These are phyloP conservation scores for Exophiala spinifera DNA, from an alignment of 2,329 filamentous ascomycete species.

Conservation along the genomic window DNA sequence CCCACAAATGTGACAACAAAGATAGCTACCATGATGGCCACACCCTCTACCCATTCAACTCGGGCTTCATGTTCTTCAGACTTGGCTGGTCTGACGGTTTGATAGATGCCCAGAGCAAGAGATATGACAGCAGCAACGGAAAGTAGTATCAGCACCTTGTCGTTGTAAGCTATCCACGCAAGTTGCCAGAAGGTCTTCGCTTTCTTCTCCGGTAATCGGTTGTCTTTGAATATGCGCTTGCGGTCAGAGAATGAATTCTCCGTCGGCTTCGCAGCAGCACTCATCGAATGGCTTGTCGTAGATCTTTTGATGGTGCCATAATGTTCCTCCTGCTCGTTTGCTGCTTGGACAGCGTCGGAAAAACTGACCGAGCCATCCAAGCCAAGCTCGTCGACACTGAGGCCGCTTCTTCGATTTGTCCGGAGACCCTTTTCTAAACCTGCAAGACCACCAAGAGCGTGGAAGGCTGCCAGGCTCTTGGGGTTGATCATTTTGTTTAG, in stretches of 20 bases:
- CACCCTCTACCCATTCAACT: slow-evolving; percentile 78
- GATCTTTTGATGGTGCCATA: slow-evolving; percentile 25
- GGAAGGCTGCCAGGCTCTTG: slow-evolving; percentile 71
- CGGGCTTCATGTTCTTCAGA: slow-evolving; percentile 41
- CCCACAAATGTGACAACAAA: slow-evolving; percentile 72
- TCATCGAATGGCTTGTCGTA: slow-evolving; percentile 21
- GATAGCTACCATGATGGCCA: slow-evolving; percentile 75
- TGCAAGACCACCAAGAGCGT: slow-evolving; percentile 68
- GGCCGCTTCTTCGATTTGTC: slow-evolving; percentile 61
- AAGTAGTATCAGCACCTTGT: slow-evolving; percentile 69
- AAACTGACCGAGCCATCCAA: slow-evolving; percentile 66
- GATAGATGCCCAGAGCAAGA: slow-evolving; percentile 67
- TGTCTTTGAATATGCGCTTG: slow-evolving; percentile 66
- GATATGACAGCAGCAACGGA: slow-evolving; percentile 67
- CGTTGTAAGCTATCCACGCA: slow-evolving; percentile 74
- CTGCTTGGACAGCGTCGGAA: slow-evolving; percentile 54
- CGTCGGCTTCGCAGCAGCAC: slow-evolving; percentile 21
- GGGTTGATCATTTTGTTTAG: slow-evolving; percentile 75
- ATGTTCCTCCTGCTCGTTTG: slow-evolving; percentile 16
- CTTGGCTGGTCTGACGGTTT: slow-evolving; percentile 31
- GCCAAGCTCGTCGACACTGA: slow-evolving; percentile 66
- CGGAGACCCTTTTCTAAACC: slow-evolving; percentile 72
- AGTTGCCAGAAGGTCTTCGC: slow-evolving; percentile 64
- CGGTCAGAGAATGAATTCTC: slow-evolving; percentile 55
- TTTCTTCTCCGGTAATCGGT: slow-evolving; percentile 63